Base-by-base conservation (phyloP, 192 early-diverging fungal species). In the Chytriomyces sp. region DNA sequence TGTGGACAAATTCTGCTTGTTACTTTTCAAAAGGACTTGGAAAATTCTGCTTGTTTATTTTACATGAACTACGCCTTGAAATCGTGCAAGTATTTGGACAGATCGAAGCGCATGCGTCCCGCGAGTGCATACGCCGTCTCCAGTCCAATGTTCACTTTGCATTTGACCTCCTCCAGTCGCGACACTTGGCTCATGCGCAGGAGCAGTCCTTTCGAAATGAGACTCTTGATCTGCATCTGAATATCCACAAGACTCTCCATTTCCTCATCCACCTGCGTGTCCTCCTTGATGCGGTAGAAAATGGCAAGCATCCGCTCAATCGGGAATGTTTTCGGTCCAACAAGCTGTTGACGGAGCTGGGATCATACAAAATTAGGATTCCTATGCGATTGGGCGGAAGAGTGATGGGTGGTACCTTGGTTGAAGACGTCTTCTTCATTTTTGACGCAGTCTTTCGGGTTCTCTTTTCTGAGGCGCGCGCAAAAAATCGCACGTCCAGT, bases 221-320 rank as follows among this genome's bases (percentile, higher is more conserved):
- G 83, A n/a, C 93, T 91, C 7, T 94, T 89, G 70, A 99, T 93
- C 87, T 97, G 85, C 44, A 74, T 82, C 48, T 92, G 88, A 18
- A 95, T 89, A 77, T 95, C 94, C 6, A 96, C 87, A 5, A 85
- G 89, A 64, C 89, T 87, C 20, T 95, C 93, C 6, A 93, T 90
- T 5, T 73, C 60, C 7, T n/a, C 72, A 10, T 63, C 72, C 23
- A 43, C 13, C 13, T 35, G 45, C 45, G 89, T 90, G 60, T 86
- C 79, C 13, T 82, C 73, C 26, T 82, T 45, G 59, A 86, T 86
- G 76, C 80, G 93, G 80, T 97, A 95, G 82, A 98, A 98, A 61
- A 99, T 98, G 53, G 97, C 97, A 77, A 97, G 80, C 94, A 99
- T 92, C 26, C 97, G 89, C 75, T 99, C 96, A n/a, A 99, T 84